phyloP scores from a whole-genome alignment of 805 yeast species.

The Zygoascus flipseniorum region DNA sequence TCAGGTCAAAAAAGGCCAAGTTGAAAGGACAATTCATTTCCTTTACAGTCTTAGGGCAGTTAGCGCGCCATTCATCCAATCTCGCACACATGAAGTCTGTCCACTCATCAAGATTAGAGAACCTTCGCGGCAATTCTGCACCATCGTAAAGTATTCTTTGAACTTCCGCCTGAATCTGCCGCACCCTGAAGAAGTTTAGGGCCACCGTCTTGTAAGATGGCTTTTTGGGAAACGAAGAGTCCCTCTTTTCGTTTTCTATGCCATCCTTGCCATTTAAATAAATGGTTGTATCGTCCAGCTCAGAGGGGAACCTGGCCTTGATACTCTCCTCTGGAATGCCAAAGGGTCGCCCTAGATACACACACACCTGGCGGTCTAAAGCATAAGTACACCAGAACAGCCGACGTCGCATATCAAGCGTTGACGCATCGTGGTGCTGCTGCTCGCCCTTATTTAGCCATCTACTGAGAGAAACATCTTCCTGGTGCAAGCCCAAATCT shows the following conservation, averaged over 20 bases:
- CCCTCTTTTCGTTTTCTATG: slow-evolving; percentile 1
- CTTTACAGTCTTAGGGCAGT: slow-evolving; percentile 46
- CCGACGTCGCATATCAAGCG: slow-evolving; percentile 62
- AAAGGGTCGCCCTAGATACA: slow-evolving; percentile 79
- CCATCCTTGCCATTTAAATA: slow-evolving; percentile 22
- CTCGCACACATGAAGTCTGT: slow-evolving; percentile 40
- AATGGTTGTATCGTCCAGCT: slow-evolving; percentile 64
- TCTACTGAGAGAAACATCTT: slow-evolving; percentile 25
- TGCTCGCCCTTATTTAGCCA: background rate
- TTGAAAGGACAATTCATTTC: slow-evolving; percentile 71
- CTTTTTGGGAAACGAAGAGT: background rate
- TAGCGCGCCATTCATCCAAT: slow-evolving; percentile 55
- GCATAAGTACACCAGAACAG: slow-evolving; percentile 87
- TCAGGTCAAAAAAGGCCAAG: slow-evolving; percentile 58
- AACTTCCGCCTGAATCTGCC: slow-evolving; percentile 71
- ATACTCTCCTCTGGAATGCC: slow-evolving; percentile 81
- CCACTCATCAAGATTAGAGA: slow-evolving; percentile 52
- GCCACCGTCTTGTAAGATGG: slow-evolving; percentile 66
- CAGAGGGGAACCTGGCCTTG: slow-evolving; percentile 61
- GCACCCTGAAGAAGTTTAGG: slow-evolving; percentile 54
- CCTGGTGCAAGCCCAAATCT: slow-evolving; percentile 78
- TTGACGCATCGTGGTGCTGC: slow-evolving; percentile 37
- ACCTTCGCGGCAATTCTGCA: slow-evolving; percentile 62
- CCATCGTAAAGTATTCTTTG: slow-evolving; percentile 64
- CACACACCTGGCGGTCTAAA: slow-evolving; percentile 76